Percentiles rank a stretch among this genome's conserved stretches.
Evolutionary conservation across 2,329 filamentous ascomycete genomes (phyloP).

Genomic region (Fusarium goolgardi): DNA sequence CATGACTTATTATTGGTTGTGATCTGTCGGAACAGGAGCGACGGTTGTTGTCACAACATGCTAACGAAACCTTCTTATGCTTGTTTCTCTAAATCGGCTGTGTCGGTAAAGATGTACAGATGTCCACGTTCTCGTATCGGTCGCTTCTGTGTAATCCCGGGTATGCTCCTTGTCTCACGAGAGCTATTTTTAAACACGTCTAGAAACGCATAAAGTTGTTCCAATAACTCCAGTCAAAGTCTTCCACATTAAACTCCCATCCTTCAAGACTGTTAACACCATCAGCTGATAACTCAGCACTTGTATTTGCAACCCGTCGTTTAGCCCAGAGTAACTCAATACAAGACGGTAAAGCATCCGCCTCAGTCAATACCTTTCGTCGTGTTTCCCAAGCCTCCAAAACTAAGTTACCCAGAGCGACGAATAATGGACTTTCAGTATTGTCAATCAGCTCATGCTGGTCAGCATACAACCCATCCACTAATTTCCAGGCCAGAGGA

Average conservation of each 20-base stretch:
- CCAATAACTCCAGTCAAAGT: conserved; percentile 41
- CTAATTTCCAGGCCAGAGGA: conserved; percentile 44
- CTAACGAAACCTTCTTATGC: not conserved
- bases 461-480: conserved; percentile 43
- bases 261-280: not conserved
- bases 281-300: not conserved
- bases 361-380: conserved; percentile 3
- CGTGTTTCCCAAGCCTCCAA: conserved; percentile 43
- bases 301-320: not conserved
- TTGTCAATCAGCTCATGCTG: conserved; percentile 34
- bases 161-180: no score
- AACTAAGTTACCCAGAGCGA: conserved; percentile 26
- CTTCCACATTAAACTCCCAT: conserved; percentile 8
- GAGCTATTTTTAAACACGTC: not conserved
- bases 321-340: conserved; percentile 24
- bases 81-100: not conserved
- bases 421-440: conserved; percentile 9
- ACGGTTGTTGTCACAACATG: not conserved
- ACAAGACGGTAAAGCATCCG: conserved; percentile 8
- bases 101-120: no score
- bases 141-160: no score
- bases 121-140: not conserved
- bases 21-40: not conserved
- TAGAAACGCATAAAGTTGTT: conserved; percentile 37
- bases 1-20: not conserved